Evolutionary conservation across 495 filamentous ascomycete species (phyloP).

Genomic region (Pseudomonodictys pantanalensis): DNA sequence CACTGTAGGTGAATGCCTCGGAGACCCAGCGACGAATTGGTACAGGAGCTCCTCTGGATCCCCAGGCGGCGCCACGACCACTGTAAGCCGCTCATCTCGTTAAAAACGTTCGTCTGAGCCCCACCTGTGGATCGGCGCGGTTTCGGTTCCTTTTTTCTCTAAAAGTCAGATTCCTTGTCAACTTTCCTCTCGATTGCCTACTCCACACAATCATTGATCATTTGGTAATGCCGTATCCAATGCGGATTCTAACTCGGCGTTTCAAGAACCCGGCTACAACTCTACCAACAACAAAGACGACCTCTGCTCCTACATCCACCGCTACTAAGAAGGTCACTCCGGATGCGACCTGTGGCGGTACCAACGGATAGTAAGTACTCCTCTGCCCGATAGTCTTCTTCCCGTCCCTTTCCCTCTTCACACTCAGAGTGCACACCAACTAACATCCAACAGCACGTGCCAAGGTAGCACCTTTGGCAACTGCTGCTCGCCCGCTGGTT

Average conservation of each 20-base stretch:
- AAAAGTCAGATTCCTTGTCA: no score
- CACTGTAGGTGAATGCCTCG: constrained; percentile 32
- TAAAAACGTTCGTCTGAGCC: no score
- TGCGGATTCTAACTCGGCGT: no score
- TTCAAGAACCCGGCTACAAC: background rate
- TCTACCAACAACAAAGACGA: background rate
- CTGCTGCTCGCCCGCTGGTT: constrained; percentile 27
- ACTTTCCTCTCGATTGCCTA: no score
- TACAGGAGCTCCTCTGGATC: constrained; percentile 18
- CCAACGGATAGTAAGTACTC: constrained; percentile 9
- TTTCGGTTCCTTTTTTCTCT: no score
- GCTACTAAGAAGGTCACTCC: constrained; percentile 17
- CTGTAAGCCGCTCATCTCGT: constrained; percentile 1
- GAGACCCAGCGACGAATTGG: constrained; percentile 31
- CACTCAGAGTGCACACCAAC: background rate
- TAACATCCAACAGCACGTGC: constrained; percentile 8
- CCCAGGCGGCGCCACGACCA: background rate
- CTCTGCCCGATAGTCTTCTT: no score
- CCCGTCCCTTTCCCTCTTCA: background rate
- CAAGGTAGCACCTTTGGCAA: constrained; percentile 28
- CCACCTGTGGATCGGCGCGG: no score
- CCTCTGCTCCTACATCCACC: constrained; percentile 12
- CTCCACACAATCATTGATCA: no score
- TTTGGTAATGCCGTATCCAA: no score
- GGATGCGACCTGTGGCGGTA: constrained; percentile 33